Percentiles rank a stretch among this genome's conserved stretches.
phyloP scores from a whole-genome alignment of 1,284 basidiomycete genomes.

The Pseudozyma pruni region DNA sequence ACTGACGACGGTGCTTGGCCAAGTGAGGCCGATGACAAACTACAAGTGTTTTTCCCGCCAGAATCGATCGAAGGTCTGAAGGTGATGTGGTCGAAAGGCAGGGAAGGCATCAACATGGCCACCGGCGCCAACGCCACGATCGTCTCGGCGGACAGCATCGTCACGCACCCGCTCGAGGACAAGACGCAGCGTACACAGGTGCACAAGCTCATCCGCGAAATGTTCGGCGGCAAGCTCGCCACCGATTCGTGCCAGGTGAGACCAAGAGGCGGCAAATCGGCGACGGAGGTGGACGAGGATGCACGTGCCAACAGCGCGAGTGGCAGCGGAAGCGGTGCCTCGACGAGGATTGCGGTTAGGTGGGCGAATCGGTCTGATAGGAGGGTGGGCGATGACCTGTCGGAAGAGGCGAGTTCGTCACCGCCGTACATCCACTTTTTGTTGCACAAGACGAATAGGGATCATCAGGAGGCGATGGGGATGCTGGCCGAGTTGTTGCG shows the following conservation, averaged over 20 bases:
- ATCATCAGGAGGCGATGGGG: constrained; percentile 91
- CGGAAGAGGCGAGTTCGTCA: constrained; percentile 68
- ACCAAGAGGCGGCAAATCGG: constrained; percentile 13
- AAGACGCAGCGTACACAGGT: constrained; percentile 84
- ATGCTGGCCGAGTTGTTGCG: constrained; percentile 74
- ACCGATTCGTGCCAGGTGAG: constrained; percentile 73
- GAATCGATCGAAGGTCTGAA: constrained; percentile 23
- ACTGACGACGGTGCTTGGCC: constrained; percentile 28
- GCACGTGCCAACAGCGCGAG: constrained; percentile 22
- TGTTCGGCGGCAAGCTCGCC: constrained; percentile 84
- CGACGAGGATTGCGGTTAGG: constrained; percentile 76
- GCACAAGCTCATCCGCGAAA: constrained; percentile 81
- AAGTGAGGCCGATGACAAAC: constrained; percentile 19
- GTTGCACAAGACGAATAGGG: constrained; percentile 95
- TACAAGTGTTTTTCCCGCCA: constrained; percentile 26
- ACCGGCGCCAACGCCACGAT: constrained; percentile 36
- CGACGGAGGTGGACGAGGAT: constrained; percentile 36
- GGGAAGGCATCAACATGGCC: constrained; percentile 19
- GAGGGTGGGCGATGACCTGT: constrained; percentile 68
- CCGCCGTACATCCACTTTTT: constrained; percentile 93
- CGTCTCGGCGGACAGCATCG: constrained; percentile 32
- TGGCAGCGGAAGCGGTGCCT: constrained; percentile 3
- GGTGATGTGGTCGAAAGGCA: constrained; percentile 27
- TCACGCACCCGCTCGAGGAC: constrained; percentile 78
- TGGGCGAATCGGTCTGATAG: constrained; percentile 73